phyloP scores from a whole-genome alignment of 106 monocot species.

The Iris macrosiphon region DNA sequence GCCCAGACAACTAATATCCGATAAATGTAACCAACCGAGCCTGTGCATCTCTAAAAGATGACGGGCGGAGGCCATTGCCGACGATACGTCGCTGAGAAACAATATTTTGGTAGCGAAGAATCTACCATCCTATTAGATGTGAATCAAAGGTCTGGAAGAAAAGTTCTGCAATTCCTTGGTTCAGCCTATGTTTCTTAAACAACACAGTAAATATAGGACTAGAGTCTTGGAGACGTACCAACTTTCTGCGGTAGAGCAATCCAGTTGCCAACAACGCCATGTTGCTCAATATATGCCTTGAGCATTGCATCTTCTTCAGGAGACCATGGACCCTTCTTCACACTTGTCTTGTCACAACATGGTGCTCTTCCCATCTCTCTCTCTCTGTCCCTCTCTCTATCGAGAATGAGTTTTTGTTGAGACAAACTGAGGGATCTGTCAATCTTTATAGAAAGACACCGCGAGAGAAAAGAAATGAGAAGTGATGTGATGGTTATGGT shows the following conservation, averaged over 20 bases:
- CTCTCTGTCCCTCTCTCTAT: constrained; percentile 22
- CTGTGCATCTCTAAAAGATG: too few species aligned
- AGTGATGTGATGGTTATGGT: constrained; percentile 22
- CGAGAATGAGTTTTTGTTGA: background rate
- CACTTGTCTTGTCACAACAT: constrained; percentile 37
- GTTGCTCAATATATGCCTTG: constrained; percentile 38
- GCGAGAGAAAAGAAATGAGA: constrained; percentile 9
- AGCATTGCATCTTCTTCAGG: constrained; percentile 41
- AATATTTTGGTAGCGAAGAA: too few species aligned
- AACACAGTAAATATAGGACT: too few species aligned
- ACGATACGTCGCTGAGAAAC: too few species aligned
- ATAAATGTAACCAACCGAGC: too few species aligned
- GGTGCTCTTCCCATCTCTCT: constrained; percentile 39
- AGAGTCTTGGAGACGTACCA: too few species aligned
- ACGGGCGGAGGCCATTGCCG: too few species aligned
- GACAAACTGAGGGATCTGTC: constrained; percentile 10
- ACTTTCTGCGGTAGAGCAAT: constrained; percentile 37
- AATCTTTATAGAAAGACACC: constrained; percentile 34
- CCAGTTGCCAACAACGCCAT: constrained; percentile 40
- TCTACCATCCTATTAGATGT: too few species aligned
- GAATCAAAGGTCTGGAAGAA: too few species aligned
- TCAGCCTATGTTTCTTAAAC: too few species aligned
- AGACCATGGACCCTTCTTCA: constrained; percentile 50
- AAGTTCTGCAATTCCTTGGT: too few species aligned
- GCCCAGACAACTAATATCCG: too few species aligned